Evolutionary conservation across 2,329 filamentous ascomycete genomes (phyloP).

Genomic region (Aschersonia sp.): DNA sequence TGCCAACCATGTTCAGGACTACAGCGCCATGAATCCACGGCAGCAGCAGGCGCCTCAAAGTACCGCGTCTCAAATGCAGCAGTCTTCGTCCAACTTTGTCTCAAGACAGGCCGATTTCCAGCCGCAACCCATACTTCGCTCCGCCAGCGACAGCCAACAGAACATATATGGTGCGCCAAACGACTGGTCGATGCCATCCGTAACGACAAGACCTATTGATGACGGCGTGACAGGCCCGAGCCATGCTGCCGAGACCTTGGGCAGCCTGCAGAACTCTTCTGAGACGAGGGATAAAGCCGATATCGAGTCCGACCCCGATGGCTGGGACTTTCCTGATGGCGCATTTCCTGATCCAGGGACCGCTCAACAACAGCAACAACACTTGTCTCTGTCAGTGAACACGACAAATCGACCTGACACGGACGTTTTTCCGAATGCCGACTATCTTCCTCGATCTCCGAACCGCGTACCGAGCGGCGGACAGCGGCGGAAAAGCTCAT

Average conservation of each 20-base stretch:
- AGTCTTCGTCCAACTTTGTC: slow-evolving; percentile 16
- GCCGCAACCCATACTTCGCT: slow-evolving; percentile 36
- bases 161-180: slow-evolving; percentile 21
- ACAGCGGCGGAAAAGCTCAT: slow-evolving; percentile 69
- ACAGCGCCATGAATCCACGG: slow-evolving; percentile 33
- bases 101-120: slow-evolving; percentile 24
- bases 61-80: slow-evolving; percentile 41
- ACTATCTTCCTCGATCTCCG: slow-evolving; percentile 69
- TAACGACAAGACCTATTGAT: slow-evolving; percentile 19
- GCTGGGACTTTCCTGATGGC: slow-evolving; percentile 86
- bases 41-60: slow-evolving; percentile 36
- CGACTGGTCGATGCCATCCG: slow-evolving; percentile 19
- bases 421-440: slow-evolving; percentile 74
- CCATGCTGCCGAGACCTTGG: slow-evolving; percentile 24
- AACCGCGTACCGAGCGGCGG: slow-evolving; percentile 46
- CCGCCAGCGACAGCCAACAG: slow-evolving; percentile 33
- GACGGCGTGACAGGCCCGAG: slow-evolving; percentile 18
- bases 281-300: slow-evolving; percentile 31
- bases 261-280: slow-evolving; percentile 23
- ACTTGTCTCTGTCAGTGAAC: slow-evolving; percentile 11
- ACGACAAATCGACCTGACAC: slow-evolving; percentile 55
- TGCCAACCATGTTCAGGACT: slow-evolving; percentile 44
- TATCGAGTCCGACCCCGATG: slow-evolving; percentile 45
- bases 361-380: slow-evolving; percentile 19
- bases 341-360: slow-evolving; percentile 42